Evolutionary conservation across 2,329 filamentous ascomycete species (phyloP).

Genomic region (Triangularia setosa): DNA sequence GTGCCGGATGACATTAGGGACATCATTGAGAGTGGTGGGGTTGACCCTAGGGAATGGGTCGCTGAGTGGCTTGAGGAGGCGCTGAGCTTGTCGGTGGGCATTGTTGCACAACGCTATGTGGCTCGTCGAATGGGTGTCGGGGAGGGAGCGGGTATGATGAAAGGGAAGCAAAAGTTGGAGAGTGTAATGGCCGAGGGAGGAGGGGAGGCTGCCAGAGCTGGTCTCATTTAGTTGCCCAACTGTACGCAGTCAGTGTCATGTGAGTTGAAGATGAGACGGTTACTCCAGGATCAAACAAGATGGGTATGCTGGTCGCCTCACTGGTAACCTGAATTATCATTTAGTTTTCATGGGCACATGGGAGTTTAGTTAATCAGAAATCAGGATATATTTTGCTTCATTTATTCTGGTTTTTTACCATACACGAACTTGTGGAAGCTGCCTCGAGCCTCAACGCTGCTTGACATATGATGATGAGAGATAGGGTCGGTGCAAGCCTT

Average conservation of each 20-base stretch:
- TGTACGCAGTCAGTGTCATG: background rate
- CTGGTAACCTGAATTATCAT: too few species aligned
- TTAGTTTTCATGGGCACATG: background rate
- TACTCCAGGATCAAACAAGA: background rate
- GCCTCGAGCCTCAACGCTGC: too few species aligned
- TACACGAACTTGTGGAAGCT: too few species aligned
- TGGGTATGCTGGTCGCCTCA: background rate
- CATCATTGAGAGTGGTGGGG: constrained; percentile 69
- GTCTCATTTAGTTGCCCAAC: constrained; percentile 40
- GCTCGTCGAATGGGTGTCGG: constrained; percentile 94
- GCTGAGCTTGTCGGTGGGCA: constrained; percentile 70
- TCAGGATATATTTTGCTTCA: background rate
- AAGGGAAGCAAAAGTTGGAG: constrained; percentile 58
- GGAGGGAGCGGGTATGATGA: constrained; percentile 51
- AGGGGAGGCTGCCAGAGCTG: constrained; percentile 58
- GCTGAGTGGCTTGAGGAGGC: constrained; percentile 95
- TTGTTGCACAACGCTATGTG: constrained; percentile 93
- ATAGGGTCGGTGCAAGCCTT: background rate
- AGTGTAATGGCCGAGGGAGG: constrained; percentile 53
- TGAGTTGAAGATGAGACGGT: background rate
- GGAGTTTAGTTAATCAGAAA: background rate
- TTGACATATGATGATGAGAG: background rate
- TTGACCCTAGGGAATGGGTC: constrained; percentile 95
- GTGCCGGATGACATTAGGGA: constrained; percentile 82
- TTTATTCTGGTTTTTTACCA: too few species aligned